Evolutionary conservation across 2,329 filamentous ascomycete species (phyloP), one percentile per base, ranked within the genome.

Genomic region (Amesomyces nigricolor): DNA sequence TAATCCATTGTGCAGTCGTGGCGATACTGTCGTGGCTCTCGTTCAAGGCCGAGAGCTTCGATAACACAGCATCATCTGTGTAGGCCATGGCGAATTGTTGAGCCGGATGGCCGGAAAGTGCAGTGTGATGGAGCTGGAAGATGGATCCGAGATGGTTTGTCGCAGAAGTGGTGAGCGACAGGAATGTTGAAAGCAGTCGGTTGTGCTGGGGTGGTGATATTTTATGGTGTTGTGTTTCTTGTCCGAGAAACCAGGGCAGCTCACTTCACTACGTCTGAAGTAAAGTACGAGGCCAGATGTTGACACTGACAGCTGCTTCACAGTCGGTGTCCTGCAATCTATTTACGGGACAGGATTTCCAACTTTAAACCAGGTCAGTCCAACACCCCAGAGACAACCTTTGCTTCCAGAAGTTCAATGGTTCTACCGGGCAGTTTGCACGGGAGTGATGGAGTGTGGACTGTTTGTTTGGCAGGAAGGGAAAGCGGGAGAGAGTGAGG

Each of bases 21-120:
- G 95, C 83, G 67, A 99, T 97, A 73, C 91, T 95, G 70, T 99
- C 94, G 71, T 99, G 92, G 10, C 91, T 95, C 74, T 99, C 95
- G 72, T 96, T 96, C 60, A 99, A 82, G 42, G 91, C 89, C 32
- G 91, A 95, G 52, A 99, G 86, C 76, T 96, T 96, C 52, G 92
- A 90, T 70, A 91, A 84, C 54, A 99, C 91, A 46, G 91, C 89
- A 75, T 99, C 94, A 73, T 97, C 91, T 63, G 88, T 94, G 75
- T 96, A 97, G 45, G 94, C 86, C 92, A 99, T 96, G 58, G 57
- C 71, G 63, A 43, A 30, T 8, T 51, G 19, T 13, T 13, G 39
- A 39, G 40, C 46, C 9, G 39, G 35, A 30, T 17, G 35, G 32
- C 35, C 17, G 14, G 45, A 26, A 43, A 51, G 5, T 32, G 22